phyloP scores from a whole-genome alignment of 2,329 filamentous ascomycete species.

The Hymenotorrendiella dingleyae region DNA sequence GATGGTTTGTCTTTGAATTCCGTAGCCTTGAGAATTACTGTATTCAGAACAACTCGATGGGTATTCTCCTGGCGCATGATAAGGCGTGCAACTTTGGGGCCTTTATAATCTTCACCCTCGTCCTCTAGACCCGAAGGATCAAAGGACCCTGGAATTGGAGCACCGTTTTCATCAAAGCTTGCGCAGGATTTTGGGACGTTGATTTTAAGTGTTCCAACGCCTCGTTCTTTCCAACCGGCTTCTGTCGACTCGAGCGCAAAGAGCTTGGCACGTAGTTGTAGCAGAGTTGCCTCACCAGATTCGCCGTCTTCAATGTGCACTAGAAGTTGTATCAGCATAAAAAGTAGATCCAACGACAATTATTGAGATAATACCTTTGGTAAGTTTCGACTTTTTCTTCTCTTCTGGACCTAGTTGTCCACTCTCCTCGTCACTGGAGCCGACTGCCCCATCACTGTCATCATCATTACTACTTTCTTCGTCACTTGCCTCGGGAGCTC shows the following conservation, averaged over 20 bases:
- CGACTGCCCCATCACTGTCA: conserved; percentile 36
- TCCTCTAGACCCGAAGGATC: conserved; percentile 49
- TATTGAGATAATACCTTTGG: conserved; percentile 52
- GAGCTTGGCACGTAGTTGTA: conserved; percentile 75
- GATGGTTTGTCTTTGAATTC: conserved; percentile 72
- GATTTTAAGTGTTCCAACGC: conserved; percentile 76
- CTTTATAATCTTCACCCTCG: conserved; percentile 26
- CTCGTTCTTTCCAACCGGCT: conserved; percentile 80
- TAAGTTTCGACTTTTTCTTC: conserved; percentile 54
- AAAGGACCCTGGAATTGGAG: conserved; percentile 41
- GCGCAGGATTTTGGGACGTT: conserved; percentile 61
- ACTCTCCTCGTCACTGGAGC: conserved; percentile 40
- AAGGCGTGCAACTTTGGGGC: conserved; percentile 55
- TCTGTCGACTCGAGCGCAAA: conserved; percentile 64
- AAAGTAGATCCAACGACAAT: not conserved
- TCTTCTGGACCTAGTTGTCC: conserved; percentile 46
- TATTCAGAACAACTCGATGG: conserved; percentile 81
- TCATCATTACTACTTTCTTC: conserved; percentile 40
- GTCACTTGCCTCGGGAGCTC: conserved; percentile 65
- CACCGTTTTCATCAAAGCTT: conserved; percentile 44
- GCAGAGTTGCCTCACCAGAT: conserved; percentile 69
- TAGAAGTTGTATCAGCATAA: conserved; percentile 33
- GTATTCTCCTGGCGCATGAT: conserved; percentile 91
- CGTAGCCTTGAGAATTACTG: conserved; percentile 71
- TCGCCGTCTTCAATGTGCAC: conserved; percentile 78